phyloP scores from a whole-genome alignment of 176 grass and related monocot species.

The Saccharum spontaneum region DNA sequence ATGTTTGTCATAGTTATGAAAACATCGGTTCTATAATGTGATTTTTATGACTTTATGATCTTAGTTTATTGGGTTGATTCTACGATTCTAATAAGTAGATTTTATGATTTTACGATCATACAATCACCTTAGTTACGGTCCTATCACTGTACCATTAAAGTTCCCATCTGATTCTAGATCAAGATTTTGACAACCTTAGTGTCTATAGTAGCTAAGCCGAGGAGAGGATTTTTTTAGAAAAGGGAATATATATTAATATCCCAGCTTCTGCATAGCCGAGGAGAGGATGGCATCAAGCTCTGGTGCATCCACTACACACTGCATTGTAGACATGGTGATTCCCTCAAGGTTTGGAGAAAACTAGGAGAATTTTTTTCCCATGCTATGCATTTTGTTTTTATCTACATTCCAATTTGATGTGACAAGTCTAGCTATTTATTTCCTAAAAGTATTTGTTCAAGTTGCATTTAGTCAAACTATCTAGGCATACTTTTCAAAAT shows the following conservation, averaged over 20 bases:
- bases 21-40: background rate
- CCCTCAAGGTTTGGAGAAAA: too few species aligned
- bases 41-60: background rate
- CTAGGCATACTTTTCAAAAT: background rate
- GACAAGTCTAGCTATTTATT: too few species aligned
- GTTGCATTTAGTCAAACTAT: background rate
- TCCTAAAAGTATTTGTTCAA: background rate
- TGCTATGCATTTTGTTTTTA: too few species aligned
- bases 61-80: background rate
- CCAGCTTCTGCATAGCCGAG: too few species aligned
- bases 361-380: too few species aligned
- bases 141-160: background rate
- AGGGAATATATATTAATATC: too few species aligned
- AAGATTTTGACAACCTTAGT: background rate
- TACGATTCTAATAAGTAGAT: background rate
- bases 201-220: background rate
- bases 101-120: background rate
- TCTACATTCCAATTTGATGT: too few species aligned
- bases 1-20: background rate
- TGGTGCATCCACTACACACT: too few species aligned
- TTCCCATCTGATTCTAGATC: background rate
- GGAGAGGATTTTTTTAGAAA: too few species aligned
- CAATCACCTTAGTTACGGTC: background rate
- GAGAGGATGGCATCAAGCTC: too few species aligned
- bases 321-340: too few species aligned